phyloP scores from a whole-genome alignment of 345 rosid genomes.

The Ailanthus altissimus region DNA sequence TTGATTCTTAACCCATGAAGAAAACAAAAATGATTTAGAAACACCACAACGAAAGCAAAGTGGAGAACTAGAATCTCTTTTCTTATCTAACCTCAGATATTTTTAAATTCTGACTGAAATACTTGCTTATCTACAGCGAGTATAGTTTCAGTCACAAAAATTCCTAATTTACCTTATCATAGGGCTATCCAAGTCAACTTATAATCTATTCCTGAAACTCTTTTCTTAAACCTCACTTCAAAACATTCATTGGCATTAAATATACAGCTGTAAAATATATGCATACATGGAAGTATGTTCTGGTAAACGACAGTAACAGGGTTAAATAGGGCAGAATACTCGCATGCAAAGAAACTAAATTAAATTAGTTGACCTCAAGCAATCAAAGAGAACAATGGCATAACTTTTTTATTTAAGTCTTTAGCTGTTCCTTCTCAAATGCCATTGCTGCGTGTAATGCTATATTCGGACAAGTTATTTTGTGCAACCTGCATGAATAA shows the following conservation, averaged over 20 bases:
- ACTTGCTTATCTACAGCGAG: neutral
- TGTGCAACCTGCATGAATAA: neutral
- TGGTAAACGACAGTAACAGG: neutral
- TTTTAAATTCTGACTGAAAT: neutral
- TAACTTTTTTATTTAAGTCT: neutral
- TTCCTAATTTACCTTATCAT: slow-evolving; percentile 7
- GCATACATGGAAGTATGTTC: neutral
- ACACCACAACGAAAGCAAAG: neutral
- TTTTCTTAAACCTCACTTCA: neutral
- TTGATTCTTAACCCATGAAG: neutral
- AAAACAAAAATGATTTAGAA: neutral
- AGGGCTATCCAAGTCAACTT: neutral
- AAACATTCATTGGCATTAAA: slow-evolving; percentile 7
- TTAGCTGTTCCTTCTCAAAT: neutral
- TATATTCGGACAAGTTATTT: neutral
- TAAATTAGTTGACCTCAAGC: neutral
- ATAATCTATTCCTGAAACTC: neutral
- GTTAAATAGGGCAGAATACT: neutral
- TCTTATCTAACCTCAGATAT: neutral
- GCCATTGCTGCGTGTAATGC: neutral
- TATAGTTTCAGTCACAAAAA: neutral
- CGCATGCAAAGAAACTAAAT: neutral
- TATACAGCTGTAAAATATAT: neutral
- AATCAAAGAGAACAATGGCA: neutral
- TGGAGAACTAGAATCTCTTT: slow-evolving; percentile 8